Conservation (phyloP, 768 basidiomycete genomes). For the Lactarius trivialis region DNA sequence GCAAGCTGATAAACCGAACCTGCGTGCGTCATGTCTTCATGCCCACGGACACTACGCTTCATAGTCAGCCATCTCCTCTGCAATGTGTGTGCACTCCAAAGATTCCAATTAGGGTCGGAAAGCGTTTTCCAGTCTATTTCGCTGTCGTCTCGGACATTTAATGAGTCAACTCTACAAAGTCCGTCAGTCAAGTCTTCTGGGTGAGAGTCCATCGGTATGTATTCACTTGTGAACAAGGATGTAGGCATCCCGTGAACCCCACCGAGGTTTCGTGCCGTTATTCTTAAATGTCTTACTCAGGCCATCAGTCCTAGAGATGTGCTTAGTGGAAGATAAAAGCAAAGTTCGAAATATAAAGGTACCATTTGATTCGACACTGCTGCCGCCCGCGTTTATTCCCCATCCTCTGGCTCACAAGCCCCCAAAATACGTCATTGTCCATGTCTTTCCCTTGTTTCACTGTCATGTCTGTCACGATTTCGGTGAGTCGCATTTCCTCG, state of each 20-base stretch:
- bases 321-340: not conserved
- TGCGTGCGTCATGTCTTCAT: slow-evolving; percentile 74
- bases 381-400: slow-evolving; percentile 67
- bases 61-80: slow-evolving; percentile 77
- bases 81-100: slow-evolving; percentile 76
- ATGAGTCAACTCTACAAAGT: slow-evolving; percentile 56
- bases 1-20: slow-evolving; percentile 38
- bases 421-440: slow-evolving; percentile 82
- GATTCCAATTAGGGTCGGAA: slow-evolving; percentile 68
- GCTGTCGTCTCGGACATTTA: slow-evolving; percentile 70
- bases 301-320: slow-evolving; percentile 58
- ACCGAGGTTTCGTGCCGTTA: slow-evolving; percentile 61
- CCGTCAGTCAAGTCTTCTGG: slow-evolving; percentile 1
- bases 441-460: slow-evolving; percentile 62
- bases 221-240: slow-evolving; percentile 77
- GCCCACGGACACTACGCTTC: slow-evolving; percentile 69
- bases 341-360: slow-evolving; percentile 7
- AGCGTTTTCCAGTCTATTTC: slow-evolving; percentile 83
- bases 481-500: slow-evolving; percentile 69
- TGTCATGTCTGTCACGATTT: slow-evolving; percentile 71
- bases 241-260: slow-evolving; percentile 70
- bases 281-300: slow-evolving; percentile 68
- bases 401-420: slow-evolving; percentile 69
- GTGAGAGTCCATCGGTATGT: not conserved
- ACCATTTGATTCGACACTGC: slow-evolving; percentile 89